These are phyloP conservation scores for Calonectria pseudoturangicola DNA, from an alignment of 2,329 filamentous ascomycete species.

Conservation along the genomic window DNA sequence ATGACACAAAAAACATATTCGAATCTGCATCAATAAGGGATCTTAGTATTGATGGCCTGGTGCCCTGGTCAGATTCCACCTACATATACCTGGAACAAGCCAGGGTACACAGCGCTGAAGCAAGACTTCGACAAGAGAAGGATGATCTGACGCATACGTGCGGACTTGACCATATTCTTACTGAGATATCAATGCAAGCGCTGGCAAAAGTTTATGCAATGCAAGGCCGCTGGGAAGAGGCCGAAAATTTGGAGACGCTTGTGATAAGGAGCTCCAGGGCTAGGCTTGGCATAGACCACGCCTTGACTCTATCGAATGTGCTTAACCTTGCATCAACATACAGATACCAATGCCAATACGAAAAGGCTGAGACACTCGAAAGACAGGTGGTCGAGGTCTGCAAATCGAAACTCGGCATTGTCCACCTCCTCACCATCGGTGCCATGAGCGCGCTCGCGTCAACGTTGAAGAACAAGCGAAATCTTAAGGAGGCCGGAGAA, in stretches of 20 bases:
- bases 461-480: not conserved
- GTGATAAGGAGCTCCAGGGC: not conserved
- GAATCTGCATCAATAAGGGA: not conserved
- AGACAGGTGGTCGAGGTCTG: not conserved
- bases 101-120: not conserved
- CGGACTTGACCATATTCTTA: not conserved
- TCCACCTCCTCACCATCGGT: not conserved
- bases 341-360: not conserved
- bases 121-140: constrained; percentile 2
- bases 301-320: not conserved
- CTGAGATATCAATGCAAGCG: not conserved
- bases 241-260: not conserved
- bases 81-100: constrained; percentile 5
- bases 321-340: not conserved
- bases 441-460: not conserved
- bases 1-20: not conserved
- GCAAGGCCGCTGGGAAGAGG: constrained; percentile 11
- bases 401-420: not conserved
- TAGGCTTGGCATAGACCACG: not conserved
- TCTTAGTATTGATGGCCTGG: not conserved
- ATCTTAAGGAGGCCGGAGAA: constrained; percentile 8
- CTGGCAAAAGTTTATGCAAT: constrained; percentile 1
- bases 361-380: constrained; percentile 10
- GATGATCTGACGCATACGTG: not conserved
- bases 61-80: not conserved